These are phyloP conservation scores for Chrysosporium queenslandicum DNA, from an alignment of 2,329 filamentous ascomycete species.

Conservation along the genomic window DNA sequence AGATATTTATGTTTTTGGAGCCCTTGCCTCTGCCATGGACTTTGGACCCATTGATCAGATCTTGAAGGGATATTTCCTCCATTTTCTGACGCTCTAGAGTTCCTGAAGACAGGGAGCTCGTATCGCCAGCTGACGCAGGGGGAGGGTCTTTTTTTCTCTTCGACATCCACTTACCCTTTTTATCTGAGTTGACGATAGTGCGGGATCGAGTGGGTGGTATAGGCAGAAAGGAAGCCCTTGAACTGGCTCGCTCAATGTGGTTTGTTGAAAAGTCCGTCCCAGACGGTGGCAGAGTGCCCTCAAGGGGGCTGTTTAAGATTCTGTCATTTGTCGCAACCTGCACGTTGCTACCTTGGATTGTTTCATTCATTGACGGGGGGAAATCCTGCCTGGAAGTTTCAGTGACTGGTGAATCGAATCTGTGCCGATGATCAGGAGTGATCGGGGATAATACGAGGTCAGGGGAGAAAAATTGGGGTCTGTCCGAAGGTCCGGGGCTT, in stretches of 20 bases:
- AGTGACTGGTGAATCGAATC: constrained; percentile 7
- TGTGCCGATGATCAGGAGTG: constrained; percentile 6
- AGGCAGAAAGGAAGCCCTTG: constrained; percentile 1
- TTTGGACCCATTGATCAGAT: constrained; percentile 25
- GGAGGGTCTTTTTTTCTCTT: constrained; percentile 10
- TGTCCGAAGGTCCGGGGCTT: constrained; percentile 4
- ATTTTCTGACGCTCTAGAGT: constrained; percentile 28
- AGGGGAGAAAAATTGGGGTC: constrained; percentile 1
- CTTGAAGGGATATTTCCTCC: constrained; percentile 33
- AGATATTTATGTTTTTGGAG: constrained; percentile 29
- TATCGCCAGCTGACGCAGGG: constrained; percentile 21
- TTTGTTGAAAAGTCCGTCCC: constrained; percentile 1
- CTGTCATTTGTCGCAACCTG: constrained; percentile 2
- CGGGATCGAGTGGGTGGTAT: constrained; percentile 3
- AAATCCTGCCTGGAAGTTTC: constrained; percentile 4
- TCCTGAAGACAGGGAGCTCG: constrained; percentile 32
- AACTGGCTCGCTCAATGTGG: constrained; percentile 1
- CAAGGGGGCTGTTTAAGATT: neutral
- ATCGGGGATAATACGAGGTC: constrained; percentile 15
- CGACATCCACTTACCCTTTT: constrained; percentile 6
- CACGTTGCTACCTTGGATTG: constrained; percentile 1
- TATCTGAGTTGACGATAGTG: constrained; percentile 6
- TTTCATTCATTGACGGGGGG: constrained; percentile 12
- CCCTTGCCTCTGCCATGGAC: constrained; percentile 23
- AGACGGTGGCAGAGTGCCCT: neutral